Evolutionary conservation across 2,329 filamentous ascomycete genomes (phyloP).

Genomic region (Diaporthe citriasiana): DNA sequence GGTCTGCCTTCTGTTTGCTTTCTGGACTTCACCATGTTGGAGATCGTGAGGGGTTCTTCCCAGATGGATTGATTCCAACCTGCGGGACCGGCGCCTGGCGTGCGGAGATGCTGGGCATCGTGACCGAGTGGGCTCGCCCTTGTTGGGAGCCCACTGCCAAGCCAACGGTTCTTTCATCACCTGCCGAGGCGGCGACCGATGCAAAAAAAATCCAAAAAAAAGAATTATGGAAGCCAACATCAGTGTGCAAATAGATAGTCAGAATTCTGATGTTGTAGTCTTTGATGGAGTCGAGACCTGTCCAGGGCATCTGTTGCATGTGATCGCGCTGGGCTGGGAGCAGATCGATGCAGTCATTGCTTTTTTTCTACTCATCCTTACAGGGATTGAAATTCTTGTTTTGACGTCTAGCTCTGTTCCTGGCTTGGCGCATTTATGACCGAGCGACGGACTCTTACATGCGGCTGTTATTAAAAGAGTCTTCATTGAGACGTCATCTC

Average conservation of each 20-base stretch:
- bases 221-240: background rate
- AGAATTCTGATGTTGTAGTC: background rate
- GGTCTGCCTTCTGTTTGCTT: background rate
- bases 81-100: slow-evolving; percentile 27
- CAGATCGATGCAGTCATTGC: too few relatives aligned
- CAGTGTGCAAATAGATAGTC: background rate
- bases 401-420: background rate
- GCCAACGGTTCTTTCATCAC: background rate
- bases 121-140: slow-evolving; percentile 30
- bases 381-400: background rate
- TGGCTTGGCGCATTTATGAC: background rate
- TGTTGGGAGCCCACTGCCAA: slow-evolving; percentile 18
- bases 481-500: background rate
- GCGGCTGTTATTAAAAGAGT: background rate
- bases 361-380: too few relatives aligned
- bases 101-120: slow-evolving; percentile 32
- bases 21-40: background rate
- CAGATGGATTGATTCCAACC: background rate
- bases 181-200: background rate
- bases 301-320: background rate
- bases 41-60: slow-evolving; percentile 23
- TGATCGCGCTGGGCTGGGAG: background rate
- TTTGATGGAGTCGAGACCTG: background rate
- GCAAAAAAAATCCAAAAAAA: too few relatives aligned
- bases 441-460: background rate